Evolutionary conservation across 2,329 filamentous ascomycete species (phyloP).

Genomic region (Paraphoma sp.): DNA sequence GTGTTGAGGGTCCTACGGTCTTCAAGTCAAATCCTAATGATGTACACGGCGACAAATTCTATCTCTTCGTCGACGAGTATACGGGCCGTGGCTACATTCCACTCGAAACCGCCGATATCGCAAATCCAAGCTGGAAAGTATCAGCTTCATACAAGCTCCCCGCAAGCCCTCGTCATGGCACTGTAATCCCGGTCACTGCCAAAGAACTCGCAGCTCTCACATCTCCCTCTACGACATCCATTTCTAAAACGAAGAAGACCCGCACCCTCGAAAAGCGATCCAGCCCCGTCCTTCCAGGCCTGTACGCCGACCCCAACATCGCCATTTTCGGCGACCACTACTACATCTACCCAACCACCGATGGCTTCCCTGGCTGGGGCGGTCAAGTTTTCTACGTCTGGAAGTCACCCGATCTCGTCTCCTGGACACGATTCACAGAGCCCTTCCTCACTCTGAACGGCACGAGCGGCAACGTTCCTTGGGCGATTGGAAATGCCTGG

Average conservation of each 20-base stretch:
- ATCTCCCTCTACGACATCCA: constrained; percentile 4
- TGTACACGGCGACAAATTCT: constrained; percentile 60
- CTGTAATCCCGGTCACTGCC: constrained; percentile 60
- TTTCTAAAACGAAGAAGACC: background rate
- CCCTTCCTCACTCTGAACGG: constrained; percentile 38
- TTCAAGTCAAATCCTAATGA: constrained; percentile 61
- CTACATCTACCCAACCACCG: constrained; percentile 38
- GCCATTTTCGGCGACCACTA: constrained; percentile 31
- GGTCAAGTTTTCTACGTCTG: constrained; percentile 37
- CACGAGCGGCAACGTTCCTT: constrained; percentile 34
- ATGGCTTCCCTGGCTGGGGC: constrained; percentile 34
- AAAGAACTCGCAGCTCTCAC: constrained; percentile 50
- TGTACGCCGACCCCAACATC: constrained; percentile 39
- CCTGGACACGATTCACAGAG: constrained; percentile 27
- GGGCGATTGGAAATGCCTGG: constrained; percentile 37
- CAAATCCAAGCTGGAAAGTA: constrained; percentile 58
- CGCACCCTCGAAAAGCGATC: background rate
- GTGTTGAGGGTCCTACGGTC: constrained; percentile 60
- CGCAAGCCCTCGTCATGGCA: constrained; percentile 60
- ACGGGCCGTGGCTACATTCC: constrained; percentile 60
- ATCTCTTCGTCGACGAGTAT: constrained; percentile 64
- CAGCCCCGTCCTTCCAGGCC: constrained; percentile 30
- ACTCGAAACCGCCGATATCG: constrained; percentile 58
- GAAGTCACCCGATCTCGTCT: constrained; percentile 33
- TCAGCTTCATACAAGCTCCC: constrained; percentile 57